Base-by-base conservation (phyloP, 768 basidiomycete genomes). In the Hericium coralloides region DNA sequence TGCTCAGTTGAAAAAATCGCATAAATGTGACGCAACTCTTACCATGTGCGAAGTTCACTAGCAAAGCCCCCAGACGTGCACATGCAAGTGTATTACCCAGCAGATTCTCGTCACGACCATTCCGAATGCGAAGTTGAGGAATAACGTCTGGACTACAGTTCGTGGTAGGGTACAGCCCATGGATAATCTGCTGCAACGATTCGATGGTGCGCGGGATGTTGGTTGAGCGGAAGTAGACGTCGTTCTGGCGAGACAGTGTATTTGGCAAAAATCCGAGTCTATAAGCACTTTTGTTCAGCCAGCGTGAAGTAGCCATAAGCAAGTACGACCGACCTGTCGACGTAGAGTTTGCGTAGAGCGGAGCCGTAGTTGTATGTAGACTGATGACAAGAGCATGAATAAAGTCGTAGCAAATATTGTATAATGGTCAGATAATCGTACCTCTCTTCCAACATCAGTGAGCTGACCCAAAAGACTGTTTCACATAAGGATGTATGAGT, bases 191-290 rank as follows among this genome's bases (percentile, higher is more conserved):
- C 61, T 87, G 83, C 17, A 90, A 69, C 0, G 84, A 84, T 62
- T 91, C 87, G 15, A 84, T 82, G 5, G 89, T 91, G 37, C 90
- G 76, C 0, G 88, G 80, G 67, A 92, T 81, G 64, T 88, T 86
- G 2, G 90, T 92, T 15, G 81, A 85, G 76, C 87, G 75, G 61
- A 89, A 85, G 67, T 88, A 89, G 23, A 76, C 75, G 53, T 76
- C 69, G 12, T 72, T 70, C 37, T 72, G 68, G 26, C 71, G 70
- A n/a, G 71, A 66, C 2, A 83, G 71, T 3, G 61, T 67, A 56
- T 83, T 74, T 0, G 88, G 81, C 17, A 89, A 74, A 65, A 90
- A 86, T 0, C 74, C 75, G 38, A 91, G 74, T 65, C 89, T 90
- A 43, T 7, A 38, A 22, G 12, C 31, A 31, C 8, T 31, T 31